These are phyloP conservation scores for Sambucus nigra DNA, from an alignment of 129 eudicot genomes.

Conservation along the genomic window DNA sequence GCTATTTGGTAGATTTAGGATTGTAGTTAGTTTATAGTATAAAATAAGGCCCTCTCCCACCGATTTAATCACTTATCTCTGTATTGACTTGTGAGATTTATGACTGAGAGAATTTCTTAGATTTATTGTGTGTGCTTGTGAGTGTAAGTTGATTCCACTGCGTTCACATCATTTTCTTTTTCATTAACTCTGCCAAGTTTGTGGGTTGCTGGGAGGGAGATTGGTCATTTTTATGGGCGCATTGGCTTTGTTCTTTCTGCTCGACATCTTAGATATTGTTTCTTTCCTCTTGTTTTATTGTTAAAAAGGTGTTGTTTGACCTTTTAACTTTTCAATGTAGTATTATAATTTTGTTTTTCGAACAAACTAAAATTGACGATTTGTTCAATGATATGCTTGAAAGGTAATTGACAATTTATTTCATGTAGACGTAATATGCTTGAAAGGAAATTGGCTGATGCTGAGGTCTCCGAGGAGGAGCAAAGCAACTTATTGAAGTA, in stretches of 20 bases:
- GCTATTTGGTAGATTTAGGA: too few relatives aligned
- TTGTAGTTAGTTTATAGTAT: too few relatives aligned
- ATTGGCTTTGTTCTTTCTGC: not conserved
- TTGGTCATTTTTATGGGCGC: too few relatives aligned
- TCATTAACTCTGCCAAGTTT: too few relatives aligned
- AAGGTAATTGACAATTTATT: not conserved
- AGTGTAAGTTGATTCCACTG: too few relatives aligned
- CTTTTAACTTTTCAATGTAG: not conserved
- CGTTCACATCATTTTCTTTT: too few relatives aligned
- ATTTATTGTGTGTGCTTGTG: too few relatives aligned
- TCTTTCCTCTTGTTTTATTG: not conserved
- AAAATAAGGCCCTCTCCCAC: too few relatives aligned
- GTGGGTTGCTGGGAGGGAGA: too few relatives aligned
- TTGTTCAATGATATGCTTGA: not conserved
- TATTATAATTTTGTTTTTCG: not conserved
- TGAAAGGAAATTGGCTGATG: constrained; percentile 88
- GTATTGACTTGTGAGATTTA: too few relatives aligned
- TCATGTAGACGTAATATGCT: constrained; percentile 68
- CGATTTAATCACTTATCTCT: too few relatives aligned
- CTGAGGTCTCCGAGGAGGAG: constrained; percentile 86
- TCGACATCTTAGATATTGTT: not conserved
- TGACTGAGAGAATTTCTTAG: too few relatives aligned
- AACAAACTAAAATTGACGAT: not conserved
- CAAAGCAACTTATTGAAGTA: constrained; percentile 68
- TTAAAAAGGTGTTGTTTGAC: not conserved